phyloP scores from a whole-genome alignment of 192 early-diverging fungal genomes.

The Powellomyces hirtus region DNA sequence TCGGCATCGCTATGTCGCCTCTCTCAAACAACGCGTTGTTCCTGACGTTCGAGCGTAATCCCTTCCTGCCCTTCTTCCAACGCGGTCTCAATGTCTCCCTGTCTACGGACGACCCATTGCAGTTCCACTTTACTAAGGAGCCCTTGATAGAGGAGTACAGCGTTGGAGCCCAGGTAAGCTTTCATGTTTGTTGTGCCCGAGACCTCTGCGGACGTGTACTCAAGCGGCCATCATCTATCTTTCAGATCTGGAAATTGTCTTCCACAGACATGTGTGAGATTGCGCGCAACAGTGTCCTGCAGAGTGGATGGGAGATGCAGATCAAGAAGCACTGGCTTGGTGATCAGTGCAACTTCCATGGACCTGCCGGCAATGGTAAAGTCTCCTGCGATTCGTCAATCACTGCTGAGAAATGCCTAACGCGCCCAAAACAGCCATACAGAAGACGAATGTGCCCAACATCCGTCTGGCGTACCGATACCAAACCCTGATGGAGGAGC shows the following conservation, averaged over 20 bases:
- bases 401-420: neutral
- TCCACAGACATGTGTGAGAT: slow-evolving; percentile 92
- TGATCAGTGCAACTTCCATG: slow-evolving; percentile 67
- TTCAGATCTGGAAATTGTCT: slow-evolving; percentile 89
- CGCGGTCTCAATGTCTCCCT: slow-evolving; percentile 89
- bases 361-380: slow-evolving; percentile 68
- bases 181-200: slow-evolving; percentile 3
- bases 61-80: slow-evolving; percentile 87
- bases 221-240: neutral
- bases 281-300: slow-evolving; percentile 83
- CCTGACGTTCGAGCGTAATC: slow-evolving; percentile 89
- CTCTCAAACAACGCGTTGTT: slow-evolving; percentile 96
- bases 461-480: slow-evolving; percentile 81
- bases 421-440: slow-evolving; percentile 55
- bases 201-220: neutral
- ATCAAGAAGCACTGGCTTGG: slow-evolving; percentile 93
- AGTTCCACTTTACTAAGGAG: slow-evolving; percentile 97
- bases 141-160: slow-evolving; percentile 97
- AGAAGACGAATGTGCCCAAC: slow-evolving; percentile 90
- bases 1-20: slow-evolving; percentile 95
- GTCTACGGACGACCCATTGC: slow-evolving; percentile 93
- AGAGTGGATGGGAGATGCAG: slow-evolving; percentile 85
- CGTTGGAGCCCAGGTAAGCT: slow-evolving; percentile 77
- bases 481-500: slow-evolving; percentile 83
- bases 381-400: neutral